phyloP scores from a whole-genome alignment of 371 early-diverging fungal species.

The Mortierella sp. region DNA sequence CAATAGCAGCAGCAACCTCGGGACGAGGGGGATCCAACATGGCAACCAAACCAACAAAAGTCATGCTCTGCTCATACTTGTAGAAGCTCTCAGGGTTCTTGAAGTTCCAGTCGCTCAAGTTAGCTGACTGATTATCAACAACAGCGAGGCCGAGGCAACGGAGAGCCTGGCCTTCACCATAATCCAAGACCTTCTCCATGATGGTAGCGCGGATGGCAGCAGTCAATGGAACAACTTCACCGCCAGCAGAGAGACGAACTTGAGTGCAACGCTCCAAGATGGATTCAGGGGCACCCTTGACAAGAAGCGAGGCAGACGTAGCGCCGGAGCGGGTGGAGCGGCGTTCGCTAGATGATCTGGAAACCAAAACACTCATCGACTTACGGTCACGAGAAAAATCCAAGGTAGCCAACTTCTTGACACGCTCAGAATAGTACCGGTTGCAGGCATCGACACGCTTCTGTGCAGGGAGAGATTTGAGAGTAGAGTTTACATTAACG shows the following conservation, averaged over 20 bases:
- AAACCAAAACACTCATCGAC: conserved; percentile 93
- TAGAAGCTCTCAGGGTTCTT: conserved; percentile 75
- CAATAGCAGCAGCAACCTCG: conserved; percentile 89
- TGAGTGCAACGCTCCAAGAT: conserved; percentile 89
- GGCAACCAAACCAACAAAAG: conserved; percentile 93
- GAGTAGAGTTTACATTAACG: conserved; percentile 68
- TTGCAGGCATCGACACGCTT: conserved; percentile 69
- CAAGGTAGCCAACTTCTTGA: conserved; percentile 70
- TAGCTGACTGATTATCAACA: conserved; percentile 71
- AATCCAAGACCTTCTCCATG: conserved; percentile 76
- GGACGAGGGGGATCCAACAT: conserved; percentile 98
- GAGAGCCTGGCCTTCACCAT: conserved; percentile 84
- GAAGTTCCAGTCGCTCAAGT: conserved; percentile 65
- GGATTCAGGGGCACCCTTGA: conserved; percentile 97
- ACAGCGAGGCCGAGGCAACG: conserved; percentile 93
- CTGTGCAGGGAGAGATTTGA: conserved; percentile 61
- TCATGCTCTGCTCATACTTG: conserved; percentile 84
- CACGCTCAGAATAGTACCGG: conserved; percentile 37
- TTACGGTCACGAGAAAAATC: conserved; percentile 98
- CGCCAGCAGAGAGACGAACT: conserved; percentile 65
- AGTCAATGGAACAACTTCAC: conserved; percentile 78
- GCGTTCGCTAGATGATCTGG: conserved; percentile 42
- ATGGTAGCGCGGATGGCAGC: conserved; percentile 72
- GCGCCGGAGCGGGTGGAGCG: conserved; percentile 49
- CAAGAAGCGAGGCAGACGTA: conserved; percentile 65